Base-by-base conservation (phyloP, 1,284 basidiomycete genomes). In the Microstroma glucosiphilum region DNA sequence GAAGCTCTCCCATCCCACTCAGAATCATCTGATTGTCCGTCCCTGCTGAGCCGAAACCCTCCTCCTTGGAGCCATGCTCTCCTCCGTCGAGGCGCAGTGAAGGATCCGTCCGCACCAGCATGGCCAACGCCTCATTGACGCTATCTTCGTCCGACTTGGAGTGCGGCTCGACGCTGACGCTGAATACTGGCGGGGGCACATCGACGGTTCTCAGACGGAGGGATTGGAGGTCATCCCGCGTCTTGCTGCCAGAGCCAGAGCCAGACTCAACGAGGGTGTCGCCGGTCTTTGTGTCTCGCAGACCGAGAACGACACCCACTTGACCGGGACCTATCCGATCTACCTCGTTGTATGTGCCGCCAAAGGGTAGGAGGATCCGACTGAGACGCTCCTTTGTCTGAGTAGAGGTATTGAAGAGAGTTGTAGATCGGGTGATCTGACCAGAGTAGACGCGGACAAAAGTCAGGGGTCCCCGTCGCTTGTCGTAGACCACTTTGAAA, bases 401-500 rank as follows among this genome's bases (percentile, higher is more conserved):
- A 15, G 86, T 85, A 17, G 84, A 87, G 1, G 85, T 83, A 67
- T 91, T 91, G 56, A 86, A 77, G n/a, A 92, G 78, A 56, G 81
- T 86, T 60, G 88, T 87, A 41, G 30, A 88, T 86, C 91, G 69
- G 0, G 61, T 69, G 15, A 68, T 60, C 11, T 64, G 71, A 87
- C 90, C 90, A 60, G 90, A 90, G 76, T 93, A 93, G 23, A 93
- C 85, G 25, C 91, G 84, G 41, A 93, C 87, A 75, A 91, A 93
- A 0, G 91, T 92, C 86, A 92, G 90, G 86, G 91, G 92, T 15
- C 91, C 91, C 67, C 84, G 85, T 64, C 85, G 85, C 67, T 86
- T 87, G 77, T 92, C 89, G 88, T 89, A 92, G 25, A 83, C 84
- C 19, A 93, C 90, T 77, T 93, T 93, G 89, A 91, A 93, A 0